Evolutionary conservation across 75 land plant genomes (phyloP), one percentile per base, ranked within the genome.

Genomic region (Pinus tabuliformis): DNA sequence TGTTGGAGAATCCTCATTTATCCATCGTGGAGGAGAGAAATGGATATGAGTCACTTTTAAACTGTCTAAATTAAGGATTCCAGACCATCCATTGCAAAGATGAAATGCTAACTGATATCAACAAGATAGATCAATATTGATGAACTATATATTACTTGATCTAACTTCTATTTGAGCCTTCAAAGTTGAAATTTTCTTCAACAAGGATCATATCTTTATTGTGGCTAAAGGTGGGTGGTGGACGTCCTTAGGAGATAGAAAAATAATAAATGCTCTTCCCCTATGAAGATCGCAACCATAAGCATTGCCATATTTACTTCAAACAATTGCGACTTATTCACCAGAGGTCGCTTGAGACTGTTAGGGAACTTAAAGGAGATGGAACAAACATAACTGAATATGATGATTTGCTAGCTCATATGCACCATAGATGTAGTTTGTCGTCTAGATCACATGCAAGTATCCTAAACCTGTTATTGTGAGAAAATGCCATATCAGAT

Each of bases 351-450:
- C 33, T 75, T 85, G 37, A 93, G 76, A 66, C 88, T 83, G 59
- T 84, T 93, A 18, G 90, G 78, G n/a, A 78, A 54, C 78, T 59
- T n/a, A 70, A 70, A 21, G 63, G 77, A 12, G 83, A 77, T 20
- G 76, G 80, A 65, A 86, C 78, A 28, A 71, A 70, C 33, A 90
- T 85, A 74, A 84, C 87, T 33, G 85, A 76, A 63, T 77, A 81
- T 61, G 92, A 83, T 58, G 79, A 56, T 36, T 78, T 64, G 52
- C 91, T 78, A 57, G 56, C 52, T 73, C 95, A 77, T 78, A 89
- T 82, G 66, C 90, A 93, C 95, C 95, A 93, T 54, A 91, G 45
- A 72, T 88, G 79, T 24, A 93, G 62, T 42, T 42, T 26, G 12
- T 88, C 87, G 75, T 80, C 66, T 17, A 79, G 59, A 75, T 86